Evolutionary conservation across 2,329 filamentous ascomycete species (phyloP), one percentile per base, ranked within the genome.

Genomic region (Colletotrichum truncatum): DNA sequence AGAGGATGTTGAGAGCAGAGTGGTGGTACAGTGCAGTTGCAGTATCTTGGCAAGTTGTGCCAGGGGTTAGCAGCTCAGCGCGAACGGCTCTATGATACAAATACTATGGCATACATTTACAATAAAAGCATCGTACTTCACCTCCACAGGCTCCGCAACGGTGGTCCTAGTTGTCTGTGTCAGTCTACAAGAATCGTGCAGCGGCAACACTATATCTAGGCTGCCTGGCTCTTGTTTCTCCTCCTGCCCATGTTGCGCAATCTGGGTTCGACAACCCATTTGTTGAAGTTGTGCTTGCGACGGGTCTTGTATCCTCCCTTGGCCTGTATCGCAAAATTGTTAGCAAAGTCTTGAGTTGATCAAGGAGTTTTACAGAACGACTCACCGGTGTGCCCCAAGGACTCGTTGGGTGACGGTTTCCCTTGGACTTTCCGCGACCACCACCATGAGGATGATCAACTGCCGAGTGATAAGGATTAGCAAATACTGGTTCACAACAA

Each of bases 391-490:
- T 91, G 77, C 97, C 96, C 96, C 97, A 99, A 64, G 96, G 96
- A 81, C 93, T 97, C 73, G 96, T 93, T 32, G 97, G 96, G 76
- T 97, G 87, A 67, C 94, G 89, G 77, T 98, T 97, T 89, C 96
- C 94, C 93, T 99, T 99, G 63, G 94, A 98, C 84, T 99, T 99
- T 84, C 96, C 96, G 86, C 97, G 89, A 81, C 96, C 96, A 92
- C 96, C 96, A 87, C 96, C 96, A 79, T 99, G 96, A 75, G 96
- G 96, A 86, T 99, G 96, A 75, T 99, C 96, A 73, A 90, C 92
- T 89, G 73, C 67, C 53, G 28, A 46, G 34, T 16, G 14, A 16
- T 11, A 14, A 28, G n/a, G 16, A 14, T 71, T 49, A 71, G 64
- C 38, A 11, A 11, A 6, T 36, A 32, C 11, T 16, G 9, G 10